These are phyloP conservation scores for Coleophoma crateriformis DNA, from an alignment of 2,329 filamentous ascomycete genomes.

Conservation along the genomic window DNA sequence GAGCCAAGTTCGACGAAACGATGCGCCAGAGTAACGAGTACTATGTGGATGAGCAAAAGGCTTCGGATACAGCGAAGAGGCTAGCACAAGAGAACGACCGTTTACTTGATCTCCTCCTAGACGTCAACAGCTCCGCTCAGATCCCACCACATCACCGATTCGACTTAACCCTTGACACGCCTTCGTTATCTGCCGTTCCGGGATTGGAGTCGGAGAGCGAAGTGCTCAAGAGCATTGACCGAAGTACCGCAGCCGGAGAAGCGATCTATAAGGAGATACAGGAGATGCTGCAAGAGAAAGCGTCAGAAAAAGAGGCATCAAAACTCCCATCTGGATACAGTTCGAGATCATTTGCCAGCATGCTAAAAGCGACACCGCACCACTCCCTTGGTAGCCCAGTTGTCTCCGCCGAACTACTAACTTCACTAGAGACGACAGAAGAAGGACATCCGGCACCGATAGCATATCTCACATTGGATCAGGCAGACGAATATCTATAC, in stretches of 20 bases:
- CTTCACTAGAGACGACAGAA: slow-evolving; percentile 33
- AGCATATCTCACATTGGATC: slow-evolving; percentile 62
- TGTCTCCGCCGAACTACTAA: slow-evolving; percentile 27
- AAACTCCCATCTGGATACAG: slow-evolving; percentile 7
- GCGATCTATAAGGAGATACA: slow-evolving; percentile 20
- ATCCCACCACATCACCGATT: slow-evolving; percentile 71
- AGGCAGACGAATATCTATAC: slow-evolving; percentile 69
- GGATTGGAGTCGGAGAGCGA: slow-evolving; percentile 19
- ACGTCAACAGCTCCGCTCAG: slow-evolving; percentile 80
- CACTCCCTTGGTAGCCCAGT: slow-evolving; percentile 10
- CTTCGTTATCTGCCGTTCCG: slow-evolving; percentile 15
- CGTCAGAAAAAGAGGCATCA: slow-evolving; percentile 3
- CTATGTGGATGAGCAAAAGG: slow-evolving; percentile 76
- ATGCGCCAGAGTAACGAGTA: slow-evolving; percentile 78
- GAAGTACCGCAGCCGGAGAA: slow-evolving; percentile 19
- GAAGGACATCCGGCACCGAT: slow-evolving; percentile 48
- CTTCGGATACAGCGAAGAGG: slow-evolving; percentile 73
- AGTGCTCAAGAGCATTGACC: slow-evolving; percentile 12
- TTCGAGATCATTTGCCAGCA: slow-evolving; percentile 20
- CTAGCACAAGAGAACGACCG: slow-evolving; percentile 91
- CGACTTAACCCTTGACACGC: slow-evolving; percentile 48
- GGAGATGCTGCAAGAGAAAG: slow-evolving; percentile 18
- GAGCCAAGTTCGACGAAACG: slow-evolving; percentile 68
- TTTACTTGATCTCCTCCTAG: slow-evolving; percentile 80
- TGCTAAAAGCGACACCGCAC: slow-evolving; percentile 21